phyloP scores from a whole-genome alignment of 257 asterid species.

The Gardenia jasminoides region DNA sequence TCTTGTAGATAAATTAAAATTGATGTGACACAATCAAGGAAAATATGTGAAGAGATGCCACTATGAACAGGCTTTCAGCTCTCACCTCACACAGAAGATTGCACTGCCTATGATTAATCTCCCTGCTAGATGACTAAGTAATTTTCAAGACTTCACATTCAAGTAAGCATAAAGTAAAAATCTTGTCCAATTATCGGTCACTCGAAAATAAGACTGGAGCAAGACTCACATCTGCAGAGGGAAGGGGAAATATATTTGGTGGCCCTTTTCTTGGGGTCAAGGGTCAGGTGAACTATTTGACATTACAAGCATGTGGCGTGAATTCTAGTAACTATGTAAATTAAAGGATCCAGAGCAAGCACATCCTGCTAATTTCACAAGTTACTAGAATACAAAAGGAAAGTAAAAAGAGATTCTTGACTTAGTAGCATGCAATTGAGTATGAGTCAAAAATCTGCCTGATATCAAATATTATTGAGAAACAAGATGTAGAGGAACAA shows the following conservation, averaged over 20 bases:
- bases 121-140: neutral
- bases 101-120: neutral
- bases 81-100: neutral
- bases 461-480: neutral
- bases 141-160: neutral
- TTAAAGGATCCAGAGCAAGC: neutral
- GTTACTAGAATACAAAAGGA: neutral
- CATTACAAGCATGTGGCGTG: neutral
- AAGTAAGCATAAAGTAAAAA: neutral
- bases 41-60: neutral
- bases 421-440: neutral
- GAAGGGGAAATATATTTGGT: neutral
- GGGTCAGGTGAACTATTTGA: neutral
- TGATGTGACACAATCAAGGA: neutral
- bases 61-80: neutral
- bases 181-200: neutral
- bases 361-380: neutral
- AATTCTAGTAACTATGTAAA: too few species aligned
- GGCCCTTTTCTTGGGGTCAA: neutral
- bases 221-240: neutral
- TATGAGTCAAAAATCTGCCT: neutral
- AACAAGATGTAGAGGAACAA: constrained; percentile 7
- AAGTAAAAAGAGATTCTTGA: neutral
- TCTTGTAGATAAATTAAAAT: neutral
- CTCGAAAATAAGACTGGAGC: neutral